Conservation (phyloP, 805 yeast species). For the Nakazawaea ambrosiae region DNA sequence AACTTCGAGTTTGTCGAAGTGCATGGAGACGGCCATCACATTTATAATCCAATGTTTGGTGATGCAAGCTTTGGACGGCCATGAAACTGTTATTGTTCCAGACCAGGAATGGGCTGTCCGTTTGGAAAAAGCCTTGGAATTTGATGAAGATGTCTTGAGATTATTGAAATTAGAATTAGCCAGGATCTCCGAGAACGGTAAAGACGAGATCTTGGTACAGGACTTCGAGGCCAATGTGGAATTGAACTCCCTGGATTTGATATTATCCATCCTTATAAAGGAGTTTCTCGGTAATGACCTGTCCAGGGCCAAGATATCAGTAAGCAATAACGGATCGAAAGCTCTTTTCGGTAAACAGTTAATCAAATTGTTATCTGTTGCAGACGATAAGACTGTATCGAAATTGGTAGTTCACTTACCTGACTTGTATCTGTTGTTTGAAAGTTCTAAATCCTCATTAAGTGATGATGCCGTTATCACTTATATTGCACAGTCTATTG, state of each 20-base stretch:
- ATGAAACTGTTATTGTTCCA: constrained; percentile 46
- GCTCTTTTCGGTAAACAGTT: constrained; percentile 15
- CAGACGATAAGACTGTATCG: constrained; percentile 15
- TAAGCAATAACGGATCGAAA: constrained; percentile 6
- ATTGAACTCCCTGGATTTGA: constrained; percentile 14
- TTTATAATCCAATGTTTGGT: constrained; percentile 56
- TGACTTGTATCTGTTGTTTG: constrained; percentile 12
- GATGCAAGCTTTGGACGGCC: constrained; percentile 52
- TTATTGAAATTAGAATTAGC: constrained; percentile 18
- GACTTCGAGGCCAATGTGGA: constrained; percentile 5
- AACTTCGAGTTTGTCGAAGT: constrained; percentile 15
- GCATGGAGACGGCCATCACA: constrained; percentile 35
- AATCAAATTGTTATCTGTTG: constrained; percentile 20
- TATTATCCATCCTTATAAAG: constrained; percentile 28
- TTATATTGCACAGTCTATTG: constrained; percentile 19
- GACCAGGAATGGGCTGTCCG: constrained; percentile 75
- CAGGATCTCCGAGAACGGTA: constrained; percentile 13
- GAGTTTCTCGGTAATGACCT: constrained; percentile 25
- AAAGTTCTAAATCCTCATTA: constrained; percentile 12
- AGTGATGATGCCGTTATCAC: constrained; percentile 19
- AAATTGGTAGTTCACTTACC: constrained; percentile 12
- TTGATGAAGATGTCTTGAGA: constrained; percentile 46
- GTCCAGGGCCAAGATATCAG: constrained; percentile 10
- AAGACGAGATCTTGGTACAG: constrained; percentile 8
- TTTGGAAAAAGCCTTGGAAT: constrained; percentile 59